Base-by-base conservation (phyloP, 805 yeast genomes). In the Kodamaea jinghongensis region DNA sequence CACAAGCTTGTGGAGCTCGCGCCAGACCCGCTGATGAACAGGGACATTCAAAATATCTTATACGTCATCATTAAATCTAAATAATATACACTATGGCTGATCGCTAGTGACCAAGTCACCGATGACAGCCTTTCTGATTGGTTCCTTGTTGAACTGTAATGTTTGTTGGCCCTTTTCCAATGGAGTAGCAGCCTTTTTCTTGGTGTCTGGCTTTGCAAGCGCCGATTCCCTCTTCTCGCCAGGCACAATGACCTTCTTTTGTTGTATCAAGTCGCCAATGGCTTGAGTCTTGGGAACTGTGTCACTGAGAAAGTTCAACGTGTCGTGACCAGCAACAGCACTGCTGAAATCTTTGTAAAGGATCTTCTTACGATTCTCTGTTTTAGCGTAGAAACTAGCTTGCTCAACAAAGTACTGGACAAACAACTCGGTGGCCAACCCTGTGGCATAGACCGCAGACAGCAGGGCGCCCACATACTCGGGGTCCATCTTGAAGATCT, bases 341-440 rank as follows among this genome's bases (percentile, higher is more conserved):
- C 67, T 65, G 27, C 87, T 76, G 54, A 85, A 76, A 56, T 86
- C 95, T 35, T 74, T 71, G 58, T 86, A 86, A 40, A 70, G 73
- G n/a, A 86, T 62, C 48, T 81, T 82, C 65, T 83, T 82, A 33
- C 91, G 65, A 46, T 79, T 78, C 20, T 78, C 83, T 27, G 79
- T 65, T 49, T 79, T 76, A 23, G 95, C 85, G 15, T 71, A 66
- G 41, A 81, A 60, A 4, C 79, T 67, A 0, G 93, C 89, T 54
- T 83, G 86, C 54, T 81, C 87, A 1, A 86, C 73, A 44, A 85
- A 70, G 52, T 79, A 76, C 58, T 80, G 81, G 15, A 85, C 71
- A 54, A 86, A 86, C 15, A 83, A 61, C 51, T 86, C 93, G 0
- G 91, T 79, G 6, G 93, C 89, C n/a, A 83, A 71, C 2, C 86